Evolutionary conservation across 768 basidiomycete species (phyloP).

Genomic region (Tricholoma saponaceum): DNA sequence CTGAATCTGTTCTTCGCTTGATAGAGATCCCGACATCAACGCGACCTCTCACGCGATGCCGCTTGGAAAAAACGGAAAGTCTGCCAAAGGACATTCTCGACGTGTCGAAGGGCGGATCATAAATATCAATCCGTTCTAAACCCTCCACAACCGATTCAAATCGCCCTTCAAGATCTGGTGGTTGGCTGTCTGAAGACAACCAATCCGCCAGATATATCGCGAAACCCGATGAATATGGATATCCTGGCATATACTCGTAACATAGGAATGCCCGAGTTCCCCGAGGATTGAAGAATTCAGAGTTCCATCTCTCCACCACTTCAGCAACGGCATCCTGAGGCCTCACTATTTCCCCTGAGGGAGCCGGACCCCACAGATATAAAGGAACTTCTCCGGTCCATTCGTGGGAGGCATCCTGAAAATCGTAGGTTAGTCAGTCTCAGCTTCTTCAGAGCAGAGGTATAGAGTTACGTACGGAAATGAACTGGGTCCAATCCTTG

Average conservation of each 20-base stretch:
- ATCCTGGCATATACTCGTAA: slow-evolving; percentile 15
- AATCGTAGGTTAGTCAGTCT: neutral
- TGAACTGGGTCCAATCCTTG: slow-evolving; percentile 17
- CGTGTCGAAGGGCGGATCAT: slow-evolving; percentile 9
- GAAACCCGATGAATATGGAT: slow-evolving; percentile 18
- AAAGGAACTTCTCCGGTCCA: slow-evolving; percentile 11
- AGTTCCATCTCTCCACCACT: slow-evolving; percentile 16
- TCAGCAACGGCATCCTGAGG: slow-evolving; percentile 21
- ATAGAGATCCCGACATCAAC: slow-evolving; percentile 6
- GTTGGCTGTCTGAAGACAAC: slow-evolving; percentile 1
- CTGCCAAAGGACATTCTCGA: slow-evolving; percentile 7
- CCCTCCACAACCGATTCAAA: slow-evolving; percentile 19
- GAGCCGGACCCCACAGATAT: neutral
- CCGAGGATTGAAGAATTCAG: slow-evolving; percentile 12
- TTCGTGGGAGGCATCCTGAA: slow-evolving; percentile 14
- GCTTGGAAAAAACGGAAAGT: slow-evolving; percentile 10
- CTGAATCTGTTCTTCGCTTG: neutral
- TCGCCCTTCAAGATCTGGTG: slow-evolving; percentile 12
- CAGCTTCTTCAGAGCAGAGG: neutral
- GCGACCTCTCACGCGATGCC: slow-evolving; percentile 4
- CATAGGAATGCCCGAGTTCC: slow-evolving; percentile 14
- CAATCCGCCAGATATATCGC: slow-evolving; percentile 23
- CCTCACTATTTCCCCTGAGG: neutral
- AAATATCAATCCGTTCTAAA: slow-evolving; percentile 18
- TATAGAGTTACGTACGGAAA: slow-evolving; percentile 9